Percentiles rank a stretch among this genome's conserved stretches.
phyloP scores from a whole-genome alignment of 2,329 filamentous ascomycete species.

The Hyphodiscus sp. region DNA sequence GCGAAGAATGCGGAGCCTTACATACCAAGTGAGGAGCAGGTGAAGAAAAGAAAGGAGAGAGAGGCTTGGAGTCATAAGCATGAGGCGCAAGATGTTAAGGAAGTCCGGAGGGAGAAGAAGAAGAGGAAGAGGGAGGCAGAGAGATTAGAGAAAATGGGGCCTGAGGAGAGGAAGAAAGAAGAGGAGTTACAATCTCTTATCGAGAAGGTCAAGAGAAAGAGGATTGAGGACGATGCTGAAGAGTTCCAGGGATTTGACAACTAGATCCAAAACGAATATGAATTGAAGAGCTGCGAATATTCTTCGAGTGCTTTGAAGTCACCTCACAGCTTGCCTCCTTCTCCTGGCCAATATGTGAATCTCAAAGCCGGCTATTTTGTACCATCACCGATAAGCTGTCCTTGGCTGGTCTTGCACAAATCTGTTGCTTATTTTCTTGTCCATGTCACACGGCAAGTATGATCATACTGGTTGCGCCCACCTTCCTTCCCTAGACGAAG shows the following conservation, averaged over 20 bases:
- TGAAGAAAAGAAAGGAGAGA: slow-evolving; percentile 54
- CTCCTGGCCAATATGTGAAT: no score
- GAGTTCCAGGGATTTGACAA: slow-evolving; percentile 31
- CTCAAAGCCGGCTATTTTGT: no score
- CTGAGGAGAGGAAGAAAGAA: slow-evolving; percentile 58
- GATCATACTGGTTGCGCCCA: no score
- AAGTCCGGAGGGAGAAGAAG: slow-evolving; percentile 57
- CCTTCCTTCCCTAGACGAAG: no score
- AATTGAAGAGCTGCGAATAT: no score
- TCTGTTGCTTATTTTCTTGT: no score
- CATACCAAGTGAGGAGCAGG: slow-evolving; percentile 35
- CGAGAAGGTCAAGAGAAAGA: slow-evolving; percentile 51
- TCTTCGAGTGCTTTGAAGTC: no score
- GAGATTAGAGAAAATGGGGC: slow-evolving; percentile 58
- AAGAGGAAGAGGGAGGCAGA: slow-evolving; percentile 58
- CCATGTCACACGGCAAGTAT: no score
- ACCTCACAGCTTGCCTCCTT: no score
- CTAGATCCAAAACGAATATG: slow-evolving; percentile 3
- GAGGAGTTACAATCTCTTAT: slow-evolving; percentile 59
- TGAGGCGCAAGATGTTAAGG: slow-evolving; percentile 57
- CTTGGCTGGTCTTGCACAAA: no score
- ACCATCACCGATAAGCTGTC: no score
- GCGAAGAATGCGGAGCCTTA: slow-evolving; percentile 37
- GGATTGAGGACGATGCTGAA: slow-evolving; percentile 31
- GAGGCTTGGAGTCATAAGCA: slow-evolving; percentile 68